Conservation (phyloP, 2,329 filamentous ascomycete genomes). For the Metarhizium robertsii region DNA sequence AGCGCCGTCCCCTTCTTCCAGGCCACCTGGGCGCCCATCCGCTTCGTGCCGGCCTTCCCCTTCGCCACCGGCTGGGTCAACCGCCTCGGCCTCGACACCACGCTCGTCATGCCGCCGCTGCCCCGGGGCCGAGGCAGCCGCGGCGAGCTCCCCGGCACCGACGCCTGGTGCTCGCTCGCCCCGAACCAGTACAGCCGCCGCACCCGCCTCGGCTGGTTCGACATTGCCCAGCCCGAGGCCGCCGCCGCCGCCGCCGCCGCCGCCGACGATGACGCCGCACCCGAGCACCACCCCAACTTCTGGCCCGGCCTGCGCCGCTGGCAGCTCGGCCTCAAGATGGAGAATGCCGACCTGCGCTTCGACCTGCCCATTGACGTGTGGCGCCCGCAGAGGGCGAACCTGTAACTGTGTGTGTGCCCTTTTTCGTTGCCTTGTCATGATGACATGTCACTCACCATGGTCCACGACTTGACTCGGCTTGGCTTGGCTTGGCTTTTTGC, state of each 20-base stretch:
- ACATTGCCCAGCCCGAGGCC: constrained; percentile 29
- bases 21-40: constrained; percentile 31
- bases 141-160: constrained; percentile 35
- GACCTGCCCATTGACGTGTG: constrained; percentile 17
- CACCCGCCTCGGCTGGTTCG: constrained; percentile 36
- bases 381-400: constrained; percentile 1
- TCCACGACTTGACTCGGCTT: too few relatives aligned
- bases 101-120: constrained; percentile 39
- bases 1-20: constrained; percentile 33
- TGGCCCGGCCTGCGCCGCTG: constrained; percentile 37
- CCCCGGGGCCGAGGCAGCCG: constrained; percentile 24
- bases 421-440: too few relatives aligned
- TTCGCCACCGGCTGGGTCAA: constrained; percentile 27
- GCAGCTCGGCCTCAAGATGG: constrained; percentile 32
- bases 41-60: constrained; percentile 34
- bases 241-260: constrained; percentile 9
- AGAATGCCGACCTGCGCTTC: constrained; percentile 23
- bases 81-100: constrained; percentile 31
- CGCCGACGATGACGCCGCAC: constrained; percentile 10
- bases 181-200: constrained; percentile 20
- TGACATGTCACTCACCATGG: too few relatives aligned
- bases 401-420: too few relatives aligned
- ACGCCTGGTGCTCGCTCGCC: constrained; percentile 32
- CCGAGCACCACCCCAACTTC: constrained; percentile 23
- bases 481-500: too few relatives aligned